Evolutionary conservation across 345 rosid genomes (phyloP).

Genomic region (Stellera chamaejasme): DNA sequence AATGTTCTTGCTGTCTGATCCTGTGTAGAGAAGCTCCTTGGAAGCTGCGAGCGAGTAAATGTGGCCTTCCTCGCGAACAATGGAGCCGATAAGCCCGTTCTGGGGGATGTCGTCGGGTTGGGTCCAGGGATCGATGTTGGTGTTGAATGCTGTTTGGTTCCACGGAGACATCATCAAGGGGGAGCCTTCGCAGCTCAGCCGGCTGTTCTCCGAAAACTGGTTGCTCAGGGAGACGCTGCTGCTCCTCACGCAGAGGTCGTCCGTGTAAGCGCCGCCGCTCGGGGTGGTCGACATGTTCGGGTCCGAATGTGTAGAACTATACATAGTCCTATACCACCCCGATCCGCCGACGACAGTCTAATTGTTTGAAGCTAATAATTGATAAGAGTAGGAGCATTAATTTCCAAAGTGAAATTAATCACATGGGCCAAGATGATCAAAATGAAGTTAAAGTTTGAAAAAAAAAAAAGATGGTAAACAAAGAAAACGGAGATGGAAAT

Average conservation of each 20-base stretch:
- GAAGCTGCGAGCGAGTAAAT: conserved; percentile 83
- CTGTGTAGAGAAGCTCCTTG: conserved; percentile 84
- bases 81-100: conserved; percentile 75
- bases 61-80: conserved; percentile 90
- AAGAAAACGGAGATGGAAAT: no score
- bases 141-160: conserved; percentile 61
- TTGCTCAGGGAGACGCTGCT: conserved; percentile 74
- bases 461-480: no score
- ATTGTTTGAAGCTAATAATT: no score
- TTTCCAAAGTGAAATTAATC: no score
- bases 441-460: no score
- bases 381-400: no score
- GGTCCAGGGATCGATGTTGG: conserved; percentile 33
- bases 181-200: conserved; percentile 88
- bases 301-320: conserved; percentile 23
- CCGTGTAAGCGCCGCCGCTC: conserved; percentile 14
- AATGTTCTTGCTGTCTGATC: conserved; percentile 94
- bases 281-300: conserved; percentile 34
- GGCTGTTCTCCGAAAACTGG: conserved; percentile 31
- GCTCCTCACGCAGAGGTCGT: conserved; percentile 39
- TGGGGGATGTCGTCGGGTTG: conserved; percentile 39
- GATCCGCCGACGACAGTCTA: no score
- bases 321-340: no score
- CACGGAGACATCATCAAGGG: conserved; percentile 97
- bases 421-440: no score